phyloP scores from a whole-genome alignment of 345 rosid species.

The Dimocarpus longan region DNA sequence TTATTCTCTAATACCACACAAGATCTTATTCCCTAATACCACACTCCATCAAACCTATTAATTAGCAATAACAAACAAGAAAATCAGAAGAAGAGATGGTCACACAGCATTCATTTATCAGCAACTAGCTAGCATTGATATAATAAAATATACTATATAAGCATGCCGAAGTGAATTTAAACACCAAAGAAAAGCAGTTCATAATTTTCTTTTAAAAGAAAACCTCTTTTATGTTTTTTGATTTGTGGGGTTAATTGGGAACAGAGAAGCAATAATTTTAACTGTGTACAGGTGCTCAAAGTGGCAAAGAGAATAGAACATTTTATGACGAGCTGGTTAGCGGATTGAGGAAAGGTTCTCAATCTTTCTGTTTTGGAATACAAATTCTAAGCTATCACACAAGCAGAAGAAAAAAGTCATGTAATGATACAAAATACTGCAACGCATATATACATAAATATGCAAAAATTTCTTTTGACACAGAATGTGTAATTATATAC shows the following conservation, averaged over 20 bases:
- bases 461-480: neutral
- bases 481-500: neutral
- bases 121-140: slow-evolving; percentile 3
- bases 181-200: neutral
- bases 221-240: neutral
- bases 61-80: slow-evolving; percentile 2
- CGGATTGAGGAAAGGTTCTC: slow-evolving; percentile 31
- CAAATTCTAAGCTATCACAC: slow-evolving; percentile 13
- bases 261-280: slow-evolving; percentile 16
- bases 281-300: slow-evolving; percentile 4
- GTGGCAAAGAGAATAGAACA: slow-evolving; percentile 21
- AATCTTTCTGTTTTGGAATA: slow-evolving; percentile 22
- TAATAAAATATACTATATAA: neutral
- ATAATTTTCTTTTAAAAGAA: neutral
- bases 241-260: slow-evolving; percentile 13
- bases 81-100: neutral
- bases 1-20: neutral
- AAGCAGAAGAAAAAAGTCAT: neutral
- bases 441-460: neutral
- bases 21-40: no score
- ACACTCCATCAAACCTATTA: neutral
- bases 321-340: neutral
- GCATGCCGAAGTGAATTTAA: neutral
- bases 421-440: neutral
- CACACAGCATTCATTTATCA: neutral